Evolutionary conservation across 31 red algal genomes (phyloP).

Genomic region (Bonnemaisonia californica): DNA sequence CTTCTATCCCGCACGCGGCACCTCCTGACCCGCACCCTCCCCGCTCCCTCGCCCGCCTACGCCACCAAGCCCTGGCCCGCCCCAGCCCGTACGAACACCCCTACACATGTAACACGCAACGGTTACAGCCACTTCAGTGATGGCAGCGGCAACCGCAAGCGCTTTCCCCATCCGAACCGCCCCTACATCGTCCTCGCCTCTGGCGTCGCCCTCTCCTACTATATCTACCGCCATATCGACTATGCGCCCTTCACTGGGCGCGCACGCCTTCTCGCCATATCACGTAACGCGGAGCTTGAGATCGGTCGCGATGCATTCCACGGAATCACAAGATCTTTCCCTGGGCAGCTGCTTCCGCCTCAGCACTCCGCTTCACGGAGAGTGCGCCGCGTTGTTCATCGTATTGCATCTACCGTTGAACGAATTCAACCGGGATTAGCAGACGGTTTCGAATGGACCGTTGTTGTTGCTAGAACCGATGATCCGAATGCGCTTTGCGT

Average conservation of each 20-base stretch:
- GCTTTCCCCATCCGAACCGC: background rate
- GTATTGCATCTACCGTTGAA: conserved; percentile 66
- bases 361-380: conserved; percentile 36
- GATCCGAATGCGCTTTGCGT: conserved; percentile 87
- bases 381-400: conserved; percentile 66
- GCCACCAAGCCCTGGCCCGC: background rate
- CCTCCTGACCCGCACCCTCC: background rate
- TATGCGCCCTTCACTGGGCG: conserved; percentile 84
- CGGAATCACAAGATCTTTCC: conserved; percentile 38
- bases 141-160: background rate
- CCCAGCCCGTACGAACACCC: background rate
- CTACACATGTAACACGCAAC: conserved; percentile 4
- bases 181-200: conserved; percentile 24
- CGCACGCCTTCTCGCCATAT: conserved; percentile 70
- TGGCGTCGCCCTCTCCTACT: conserved; percentile 33
- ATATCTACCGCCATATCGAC: conserved; percentile 62
- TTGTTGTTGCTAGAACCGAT: conserved; percentile 67
- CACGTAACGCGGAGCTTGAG: conserved; percentile 47
- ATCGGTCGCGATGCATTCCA: conserved; percentile 67
- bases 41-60: background rate
- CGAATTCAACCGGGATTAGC: conserved; percentile 9
- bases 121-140: conserved; percentile 18
- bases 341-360: conserved; percentile 44
- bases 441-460: conserved; percentile 80
- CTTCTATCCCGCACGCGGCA: too few relatives aligned